Evolutionary conservation across 2,329 filamentous ascomycete genomes (phyloP).

Genomic region (Stachybotrys elegans): DNA sequence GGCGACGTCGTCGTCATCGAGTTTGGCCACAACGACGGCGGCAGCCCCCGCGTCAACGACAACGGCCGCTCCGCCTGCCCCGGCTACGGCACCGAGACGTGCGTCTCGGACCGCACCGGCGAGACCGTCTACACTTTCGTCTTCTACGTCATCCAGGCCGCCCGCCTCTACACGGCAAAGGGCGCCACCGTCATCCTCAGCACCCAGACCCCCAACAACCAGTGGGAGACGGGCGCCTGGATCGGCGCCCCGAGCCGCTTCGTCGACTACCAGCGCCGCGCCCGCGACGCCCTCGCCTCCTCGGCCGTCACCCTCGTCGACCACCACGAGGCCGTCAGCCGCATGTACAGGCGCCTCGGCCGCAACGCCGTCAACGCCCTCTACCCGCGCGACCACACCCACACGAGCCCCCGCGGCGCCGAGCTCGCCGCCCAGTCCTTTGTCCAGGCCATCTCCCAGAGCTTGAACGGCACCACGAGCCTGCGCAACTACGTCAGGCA

Average conservation of each 20-base stretch:
- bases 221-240: conserved; percentile 53
- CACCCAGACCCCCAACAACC: conserved; percentile 51
- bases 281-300: conserved; percentile 27
- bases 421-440: conserved; percentile 35
- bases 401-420: conserved; percentile 53
- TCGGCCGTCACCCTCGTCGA: conserved; percentile 50
- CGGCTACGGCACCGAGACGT: conserved; percentile 48
- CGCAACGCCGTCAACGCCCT: conserved; percentile 42
- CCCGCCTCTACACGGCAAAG: conserved; percentile 46
- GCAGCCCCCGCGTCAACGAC: conserved; percentile 46
- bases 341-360: conserved; percentile 47
- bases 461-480: conserved; percentile 1
- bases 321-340: conserved; percentile 54
- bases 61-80: conserved; percentile 58
- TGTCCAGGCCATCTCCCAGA: neutral
- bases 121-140: conserved; percentile 57
- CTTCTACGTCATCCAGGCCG: conserved; percentile 54
- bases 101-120: conserved; percentile 24
- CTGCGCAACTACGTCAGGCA: neutral
- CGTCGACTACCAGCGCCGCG: conserved; percentile 46
- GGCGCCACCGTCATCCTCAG: conserved; percentile 57
- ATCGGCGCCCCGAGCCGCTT: conserved; percentile 45
- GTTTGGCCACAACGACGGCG: conserved; percentile 70
- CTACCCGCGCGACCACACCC: conserved; percentile 59
- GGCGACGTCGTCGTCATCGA: conserved; percentile 67